Conservation (phyloP, 176 grass and related monocot species). For the Musa beccarii region DNA sequence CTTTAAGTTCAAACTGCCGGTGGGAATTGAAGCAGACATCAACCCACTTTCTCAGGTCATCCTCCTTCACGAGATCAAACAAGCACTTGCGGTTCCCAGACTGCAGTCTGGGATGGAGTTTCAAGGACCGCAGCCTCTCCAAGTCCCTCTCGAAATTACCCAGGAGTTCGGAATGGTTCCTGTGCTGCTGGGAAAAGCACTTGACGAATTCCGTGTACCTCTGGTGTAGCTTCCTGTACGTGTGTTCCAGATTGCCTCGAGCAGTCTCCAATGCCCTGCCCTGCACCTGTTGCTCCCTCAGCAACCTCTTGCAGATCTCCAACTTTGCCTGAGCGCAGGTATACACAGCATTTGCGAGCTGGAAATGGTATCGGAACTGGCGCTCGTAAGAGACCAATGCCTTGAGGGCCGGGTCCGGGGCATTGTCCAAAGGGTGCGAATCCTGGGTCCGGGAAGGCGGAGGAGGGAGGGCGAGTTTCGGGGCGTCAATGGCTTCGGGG, state of each 20-base stretch:
- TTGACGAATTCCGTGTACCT: slow-evolving; percentile 57
- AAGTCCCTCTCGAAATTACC: slow-evolving; percentile 77
- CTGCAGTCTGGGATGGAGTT: slow-evolving; percentile 53
- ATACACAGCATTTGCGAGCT: slow-evolving; percentile 67
- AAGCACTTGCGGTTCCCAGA: slow-evolving; percentile 49
- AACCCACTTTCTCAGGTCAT: slow-evolving; percentile 51
- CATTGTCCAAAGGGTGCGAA: slow-evolving; percentile 25
- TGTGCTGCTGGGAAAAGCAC: slow-evolving; percentile 68
- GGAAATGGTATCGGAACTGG: slow-evolving; percentile 76
- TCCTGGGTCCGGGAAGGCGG: slow-evolving; percentile 35
- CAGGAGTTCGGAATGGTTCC: slow-evolving; percentile 45
- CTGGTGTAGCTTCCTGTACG: slow-evolving; percentile 55
- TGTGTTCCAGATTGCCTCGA: slow-evolving; percentile 69
- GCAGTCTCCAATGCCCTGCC: slow-evolving; percentile 79
- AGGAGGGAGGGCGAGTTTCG: slow-evolving; percentile 37
- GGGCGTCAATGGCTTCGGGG: slow-evolving; percentile 52
- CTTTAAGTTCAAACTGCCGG: slow-evolving; percentile 60
- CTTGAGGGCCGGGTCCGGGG: slow-evolving; percentile 66
- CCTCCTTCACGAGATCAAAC: slow-evolving; percentile 76
- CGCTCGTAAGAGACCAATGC: slow-evolving; percentile 70
- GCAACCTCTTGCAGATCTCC: slow-evolving; percentile 58
- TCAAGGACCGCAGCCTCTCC: slow-evolving; percentile 43
- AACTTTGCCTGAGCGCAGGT: slow-evolving; percentile 41
- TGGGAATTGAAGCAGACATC: slow-evolving; percentile 63
- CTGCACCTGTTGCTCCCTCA: slow-evolving; percentile 83